A percentile compares a stretch with the other conserved stretches of the same genome.
Conservation (phyloP, 495 filamentous ascomycete genomes). For the Trichoderma virens region DNA sequence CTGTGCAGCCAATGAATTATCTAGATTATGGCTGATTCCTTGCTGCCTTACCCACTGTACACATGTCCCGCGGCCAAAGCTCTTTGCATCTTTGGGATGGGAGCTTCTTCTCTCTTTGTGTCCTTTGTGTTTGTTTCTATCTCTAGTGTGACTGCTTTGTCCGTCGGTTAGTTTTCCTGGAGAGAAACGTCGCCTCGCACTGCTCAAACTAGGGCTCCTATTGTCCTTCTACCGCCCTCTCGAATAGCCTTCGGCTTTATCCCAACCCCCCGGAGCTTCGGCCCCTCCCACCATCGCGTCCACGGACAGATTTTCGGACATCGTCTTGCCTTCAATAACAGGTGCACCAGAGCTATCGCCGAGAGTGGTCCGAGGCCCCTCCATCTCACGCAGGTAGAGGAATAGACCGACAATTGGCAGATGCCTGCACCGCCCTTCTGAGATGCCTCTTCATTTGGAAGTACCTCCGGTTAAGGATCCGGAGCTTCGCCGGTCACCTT, state of each 20-base stretch:
- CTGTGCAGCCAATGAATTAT: neutral
- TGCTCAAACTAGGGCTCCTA: neutral
- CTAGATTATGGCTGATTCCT: neutral
- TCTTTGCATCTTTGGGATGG: neutral
- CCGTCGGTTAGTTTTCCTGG: neutral
- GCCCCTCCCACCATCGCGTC: neutral
- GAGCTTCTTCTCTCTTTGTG: neutral
- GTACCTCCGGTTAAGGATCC: neutral
- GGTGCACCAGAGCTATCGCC: neutral
- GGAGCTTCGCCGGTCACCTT: neutral
- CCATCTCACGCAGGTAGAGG: neutral
- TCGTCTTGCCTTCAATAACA: neutral
- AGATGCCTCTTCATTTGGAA: slow-evolving; percentile 1
- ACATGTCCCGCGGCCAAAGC: neutral
- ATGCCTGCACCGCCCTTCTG: neutral
- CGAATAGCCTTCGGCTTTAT: neutral
- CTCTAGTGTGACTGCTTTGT: neutral
- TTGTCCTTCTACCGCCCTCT: neutral
- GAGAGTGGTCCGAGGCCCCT: neutral
- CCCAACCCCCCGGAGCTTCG: neutral
- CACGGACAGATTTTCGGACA: neutral
- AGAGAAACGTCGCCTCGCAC: neutral
- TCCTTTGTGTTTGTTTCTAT: neutral
- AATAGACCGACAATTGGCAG: neutral
- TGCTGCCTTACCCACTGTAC: neutral